These are phyloP conservation scores for Pholiota conissans DNA, from an alignment of 768 basidiomycete genomes.

Conservation along the genomic window DNA sequence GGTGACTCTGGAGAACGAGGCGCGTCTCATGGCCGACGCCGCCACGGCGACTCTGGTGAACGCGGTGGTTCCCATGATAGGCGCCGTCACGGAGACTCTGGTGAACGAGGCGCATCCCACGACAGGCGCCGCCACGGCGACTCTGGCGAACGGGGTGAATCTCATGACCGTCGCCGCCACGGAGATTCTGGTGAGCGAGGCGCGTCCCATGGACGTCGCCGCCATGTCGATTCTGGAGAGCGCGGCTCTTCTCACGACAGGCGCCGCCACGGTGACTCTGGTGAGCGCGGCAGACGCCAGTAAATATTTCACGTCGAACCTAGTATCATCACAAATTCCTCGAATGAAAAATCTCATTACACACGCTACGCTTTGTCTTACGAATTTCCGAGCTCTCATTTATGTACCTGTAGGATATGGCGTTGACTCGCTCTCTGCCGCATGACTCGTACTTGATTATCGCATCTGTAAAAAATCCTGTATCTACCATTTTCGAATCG, in stretches of 20 bases:
- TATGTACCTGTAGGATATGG: not conserved
- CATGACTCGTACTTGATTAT: not conserved
- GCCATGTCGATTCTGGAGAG: conserved; percentile 9
- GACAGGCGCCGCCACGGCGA: conserved; percentile 6
- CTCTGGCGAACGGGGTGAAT: not conserved
- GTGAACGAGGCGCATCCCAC: not conserved
- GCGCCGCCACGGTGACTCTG: conserved; percentile 15
- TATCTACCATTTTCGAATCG: not conserved
- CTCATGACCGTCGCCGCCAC: conserved; percentile 5
- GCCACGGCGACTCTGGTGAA: conserved; percentile 13
- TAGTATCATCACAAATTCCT: not conserved
- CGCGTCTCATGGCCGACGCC: conserved; percentile 9
- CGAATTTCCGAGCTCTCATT: not conserved
- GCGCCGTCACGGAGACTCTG: not conserved
- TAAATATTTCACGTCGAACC: not conserved
- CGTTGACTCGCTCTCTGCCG: too few relatives aligned
- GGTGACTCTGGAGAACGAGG: conserved; percentile 7
- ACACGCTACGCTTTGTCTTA: too few relatives aligned
- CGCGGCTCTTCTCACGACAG: conserved; percentile 4
- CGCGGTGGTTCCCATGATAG: not conserved
- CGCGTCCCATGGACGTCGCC: conserved; percentile 5
- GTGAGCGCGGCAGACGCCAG: conserved; percentile 11
- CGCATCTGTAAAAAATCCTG: not conserved
- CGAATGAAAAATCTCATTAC: not conserved
- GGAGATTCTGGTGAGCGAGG: conserved; percentile 2